Evolutionary conservation across 768 basidiomycete genomes (phyloP), one percentile per base, ranked within the genome.

Genomic region (Coprinopsis marcescibilis): DNA sequence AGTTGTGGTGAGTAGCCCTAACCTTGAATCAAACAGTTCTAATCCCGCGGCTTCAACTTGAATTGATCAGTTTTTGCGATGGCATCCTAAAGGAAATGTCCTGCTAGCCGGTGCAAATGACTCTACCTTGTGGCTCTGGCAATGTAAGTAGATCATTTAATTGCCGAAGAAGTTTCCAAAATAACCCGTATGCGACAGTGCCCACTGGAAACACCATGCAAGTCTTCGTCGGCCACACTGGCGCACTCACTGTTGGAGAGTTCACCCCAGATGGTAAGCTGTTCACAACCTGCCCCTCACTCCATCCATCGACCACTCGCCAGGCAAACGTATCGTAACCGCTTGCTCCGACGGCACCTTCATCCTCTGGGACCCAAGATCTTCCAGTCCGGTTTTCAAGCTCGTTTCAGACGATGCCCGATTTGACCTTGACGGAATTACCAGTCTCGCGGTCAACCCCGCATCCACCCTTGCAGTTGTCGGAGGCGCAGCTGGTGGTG

Each of bases 191-290:
- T n/a, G 17, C 6, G n/a, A 7, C 61, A 97, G 95, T 99, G 23
- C 96, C 96, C 2, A 88, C 86, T 4, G 96, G 96, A 34, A 87
- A 80, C 53, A 94, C 85, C 43, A 94, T 99, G 87, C 88, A 93
- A 59, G 94, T 98, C 6, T 90, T 98, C 56, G 86, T 89, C 1
- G 91, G 91, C 0, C 96, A 99, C 65, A 81, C 80, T 0, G 80
- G 85, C 4, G 66, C 92, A 4, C 83, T 92, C 3, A 84, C 89
- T 38, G 85, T 86, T 50, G 94, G 95, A 37, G 77, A 83, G 54
- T 98, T 95, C 66, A 93, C 91, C 0, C 90, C 94, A 10, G 89
- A 93, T 62, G 93, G 89, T 82, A 57, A 45, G 65, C 40, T 15
- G 46, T 4, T 11, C 29, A 3, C 15, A n/a, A 11, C 19, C 1